These are phyloP conservation scores for Kuraishia floccosa DNA, from an alignment of 805 yeast genomes.

Conservation along the genomic window DNA sequence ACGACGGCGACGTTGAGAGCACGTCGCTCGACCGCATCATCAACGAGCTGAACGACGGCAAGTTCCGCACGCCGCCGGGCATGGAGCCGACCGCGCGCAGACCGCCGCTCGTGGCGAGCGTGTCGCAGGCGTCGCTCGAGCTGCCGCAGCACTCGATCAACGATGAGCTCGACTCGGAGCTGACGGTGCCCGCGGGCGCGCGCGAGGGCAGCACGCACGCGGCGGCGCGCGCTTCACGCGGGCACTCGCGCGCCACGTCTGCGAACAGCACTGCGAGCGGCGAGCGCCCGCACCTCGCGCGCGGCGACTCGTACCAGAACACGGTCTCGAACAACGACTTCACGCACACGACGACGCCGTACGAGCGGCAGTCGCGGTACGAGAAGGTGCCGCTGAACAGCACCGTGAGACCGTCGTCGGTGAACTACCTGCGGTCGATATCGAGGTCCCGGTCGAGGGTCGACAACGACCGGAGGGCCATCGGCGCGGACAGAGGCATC, in stretches of 20 bases:
- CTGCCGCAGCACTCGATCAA: slow-evolving; percentile 4
- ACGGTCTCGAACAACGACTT: slow-evolving; percentile 31
- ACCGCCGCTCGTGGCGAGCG: slow-evolving; percentile 4
- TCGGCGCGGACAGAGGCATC: slow-evolving; percentile 11
- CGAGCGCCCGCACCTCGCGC: slow-evolving; percentile 63
- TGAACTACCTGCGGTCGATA: slow-evolving; percentile 51
- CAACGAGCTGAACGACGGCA: slow-evolving; percentile 18
- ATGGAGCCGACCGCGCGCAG: slow-evolving; percentile 6
- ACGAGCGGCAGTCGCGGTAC: slow-evolving; percentile 27
- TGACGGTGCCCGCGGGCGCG: slow-evolving; percentile 32
- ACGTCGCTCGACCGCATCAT: slow-evolving; percentile 19
- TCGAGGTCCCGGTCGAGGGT: slow-evolving; percentile 54
- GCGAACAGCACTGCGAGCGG: too few species aligned
- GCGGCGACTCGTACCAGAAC: slow-evolving; percentile 68
- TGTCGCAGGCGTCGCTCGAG: slow-evolving; percentile 4
- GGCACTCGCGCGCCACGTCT: slow-evolving; percentile 3
- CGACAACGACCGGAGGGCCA: slow-evolving; percentile 19
- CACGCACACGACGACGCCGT: slow-evolving; percentile 25
- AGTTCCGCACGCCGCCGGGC: slow-evolving; percentile 4
- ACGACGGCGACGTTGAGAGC: slow-evolving; percentile 12
- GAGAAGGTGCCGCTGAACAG: slow-evolving; percentile 10
- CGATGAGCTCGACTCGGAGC: slow-evolving; percentile 22
- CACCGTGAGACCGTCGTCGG: slow-evolving; percentile 22
- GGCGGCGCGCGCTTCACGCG: slow-evolving; percentile 5
- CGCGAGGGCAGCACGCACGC: slow-evolving; percentile 21